Base-by-base conservation (phyloP, 2,329 filamentous ascomycete species). In the Aspergillus sp. region DNA sequence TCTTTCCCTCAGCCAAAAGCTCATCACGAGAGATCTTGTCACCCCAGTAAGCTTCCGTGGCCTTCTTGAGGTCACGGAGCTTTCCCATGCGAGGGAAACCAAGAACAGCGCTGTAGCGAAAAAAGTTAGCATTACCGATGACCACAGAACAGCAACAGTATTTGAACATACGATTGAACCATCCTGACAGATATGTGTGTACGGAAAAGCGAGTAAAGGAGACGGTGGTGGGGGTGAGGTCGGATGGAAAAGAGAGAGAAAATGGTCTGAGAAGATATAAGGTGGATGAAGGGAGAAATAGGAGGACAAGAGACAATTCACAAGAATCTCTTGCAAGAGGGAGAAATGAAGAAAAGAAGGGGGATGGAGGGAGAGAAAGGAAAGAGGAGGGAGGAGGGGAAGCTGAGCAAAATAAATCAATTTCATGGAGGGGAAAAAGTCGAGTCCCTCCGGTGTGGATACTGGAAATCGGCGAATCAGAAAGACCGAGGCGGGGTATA, bases 21-120 rank as follows among this genome's bases (percentile, higher is more conserved):
- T 96, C 92, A 64, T 89, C 86, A 75, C 93, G 91, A 64, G 91
- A 93, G 78, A 96, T 84, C 85, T 98, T 99, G 79, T 89, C 93
- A 73, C 82, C 89, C 95, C 95, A 99, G 82, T 89, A 99, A 78
- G 93, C 91, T 82, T 99, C 95, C 68, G 93, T 99, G 75, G 95
- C 95, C 88, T 99, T 99, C 89, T 99, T 99, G 78, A 99, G 88
- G 86, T 99, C 95, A 88, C 95, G 92, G 82, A 96, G 90, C 73
- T 86, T 90, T 82, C 95, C 95, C 91, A 98, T 97, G 77, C 95
- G 93, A 79, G 95, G 95, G 87, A 99, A 99, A 82, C 95, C 95
- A 79, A 99, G 89, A 79, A 99, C 85, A 69, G 95, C 85, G 68
- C 79, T 82, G 60, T 39, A 34, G 40, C 40, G 15, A 30, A 17